A percentile compares a stretch with the other conserved stretches of the same genome.
Conservation (phyloP, 23 red algal genomes). For the Gracilaria vermiculophylla region DNA sequence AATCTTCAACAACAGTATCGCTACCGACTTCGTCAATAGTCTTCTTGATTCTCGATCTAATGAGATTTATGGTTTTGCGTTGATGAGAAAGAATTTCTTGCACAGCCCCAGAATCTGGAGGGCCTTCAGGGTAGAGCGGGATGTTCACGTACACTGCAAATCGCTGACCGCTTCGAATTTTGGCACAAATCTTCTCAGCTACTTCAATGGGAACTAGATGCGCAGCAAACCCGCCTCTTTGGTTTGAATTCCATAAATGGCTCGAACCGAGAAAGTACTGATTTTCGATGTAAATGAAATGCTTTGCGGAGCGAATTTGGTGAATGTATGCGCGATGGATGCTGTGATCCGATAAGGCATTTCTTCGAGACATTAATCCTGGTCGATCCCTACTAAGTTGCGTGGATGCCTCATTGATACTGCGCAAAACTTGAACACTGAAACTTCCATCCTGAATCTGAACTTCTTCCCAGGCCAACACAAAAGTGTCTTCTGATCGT, state of each 20-base stretch:
- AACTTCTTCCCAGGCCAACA: slow-evolving; percentile 53
- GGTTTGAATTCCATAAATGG: slow-evolving; percentile 64
- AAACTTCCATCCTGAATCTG: slow-evolving; percentile 53
- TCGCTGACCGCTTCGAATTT: slow-evolving; percentile 46
- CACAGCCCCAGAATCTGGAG: slow-evolving; percentile 71
- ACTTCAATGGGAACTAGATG: slow-evolving; percentile 68
- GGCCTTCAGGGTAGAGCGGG: slow-evolving; percentile 75
- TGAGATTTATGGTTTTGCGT: slow-evolving; percentile 55
- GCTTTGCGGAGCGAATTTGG: slow-evolving; percentile 68
- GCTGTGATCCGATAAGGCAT: slow-evolving; percentile 50
- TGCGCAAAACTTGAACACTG: slow-evolving; percentile 67
- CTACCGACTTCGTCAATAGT: slow-evolving; percentile 59
- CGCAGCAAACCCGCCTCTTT: slow-evolving; percentile 45
- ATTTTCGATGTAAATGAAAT: slow-evolving; percentile 82
- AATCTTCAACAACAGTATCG: slow-evolving; percentile 55
- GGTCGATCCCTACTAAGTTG: slow-evolving; percentile 29
- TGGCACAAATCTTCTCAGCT: slow-evolving; percentile 65
- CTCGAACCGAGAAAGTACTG: slow-evolving; percentile 80
- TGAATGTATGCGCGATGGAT: slow-evolving; percentile 83
- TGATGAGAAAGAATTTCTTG: slow-evolving; percentile 85
- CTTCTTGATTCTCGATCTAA: slow-evolving; percentile 52
- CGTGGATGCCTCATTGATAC: slow-evolving; percentile 66
- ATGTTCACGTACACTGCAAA: slow-evolving; percentile 67
- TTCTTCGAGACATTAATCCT: slow-evolving; percentile 53
- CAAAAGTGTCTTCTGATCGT: slow-evolving; percentile 27